Evolutionary conservation across 2,329 filamentous ascomycete genomes (phyloP).

Genomic region (Botrytis pseudocinerea): DNA sequence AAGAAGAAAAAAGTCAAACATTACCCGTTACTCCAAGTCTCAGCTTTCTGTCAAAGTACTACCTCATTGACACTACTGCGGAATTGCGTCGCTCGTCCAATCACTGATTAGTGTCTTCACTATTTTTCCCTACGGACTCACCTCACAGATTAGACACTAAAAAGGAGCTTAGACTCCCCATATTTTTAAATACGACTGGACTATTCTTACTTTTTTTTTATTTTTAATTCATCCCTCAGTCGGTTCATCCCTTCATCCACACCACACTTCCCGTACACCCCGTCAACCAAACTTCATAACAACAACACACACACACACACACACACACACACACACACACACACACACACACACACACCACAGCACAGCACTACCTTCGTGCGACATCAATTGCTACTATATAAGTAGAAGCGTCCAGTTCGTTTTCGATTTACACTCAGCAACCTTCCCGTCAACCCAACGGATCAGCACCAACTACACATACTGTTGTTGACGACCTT

Average conservation of each 20-base stretch:
- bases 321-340: neutral
- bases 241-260: slow-evolving; percentile 4
- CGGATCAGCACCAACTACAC: neutral
- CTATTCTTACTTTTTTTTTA: slow-evolving; percentile 9
- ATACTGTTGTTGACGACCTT: slow-evolving; percentile 17
- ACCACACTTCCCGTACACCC: slow-evolving; percentile 17
- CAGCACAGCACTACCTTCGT: slow-evolving; percentile 6
- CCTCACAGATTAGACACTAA: slow-evolving; percentile 11
- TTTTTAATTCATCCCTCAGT: slow-evolving; percentile 11
- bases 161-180: slow-evolving; percentile 16
- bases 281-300: slow-evolving; percentile 9
- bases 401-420: slow-evolving; percentile 20
- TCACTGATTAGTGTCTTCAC: slow-evolving; percentile 2
- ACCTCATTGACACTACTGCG: slow-evolving; percentile 2
- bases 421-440: neutral
- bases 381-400: slow-evolving; percentile 20
- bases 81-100: slow-evolving; percentile 7
- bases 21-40: slow-evolving; percentile 10
- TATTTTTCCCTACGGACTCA: slow-evolving; percentile 2
- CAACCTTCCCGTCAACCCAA: neutral
- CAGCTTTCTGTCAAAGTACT: slow-evolving; percentile 11
- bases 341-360: neutral
- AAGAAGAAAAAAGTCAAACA: neutral
- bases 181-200: neutral
- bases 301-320: neutral